Base-by-base conservation (phyloP, 1,139 yeast species). In the Geotrichum reessii region DNA sequence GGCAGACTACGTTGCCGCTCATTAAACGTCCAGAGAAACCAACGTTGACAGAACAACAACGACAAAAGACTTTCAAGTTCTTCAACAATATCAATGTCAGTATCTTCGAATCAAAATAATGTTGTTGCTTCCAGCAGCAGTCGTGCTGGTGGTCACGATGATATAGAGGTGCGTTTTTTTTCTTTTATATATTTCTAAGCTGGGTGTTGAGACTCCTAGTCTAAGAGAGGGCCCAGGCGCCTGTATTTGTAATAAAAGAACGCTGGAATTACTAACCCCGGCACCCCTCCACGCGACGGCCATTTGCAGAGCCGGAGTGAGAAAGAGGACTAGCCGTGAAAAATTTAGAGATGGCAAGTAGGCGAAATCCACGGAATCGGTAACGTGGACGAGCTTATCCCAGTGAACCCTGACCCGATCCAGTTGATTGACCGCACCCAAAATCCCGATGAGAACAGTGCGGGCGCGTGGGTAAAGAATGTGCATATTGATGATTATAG, bases 401-500 rank as follows among this genome's bases (percentile, higher is more conserved):
- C n/a, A n/a, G 51, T 53, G 2, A 47, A 44, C 25, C 60, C 60
- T 3, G 51, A 50, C 24, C 60, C 60, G 1, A 57, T 57, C 37
- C 57, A 54, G 31, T 47, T 57, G 17, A 57, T 57, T 22, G 60
- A 57, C 50, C 47, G 47, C 31, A 53, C 52, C 2, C 46, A 19
- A 14, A 21, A 37, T 25, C 56, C 59, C 1, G 47, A 33, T 21
- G 47, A 48, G 17, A 47, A 58, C 58, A 51, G 63, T 44, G 48
- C 55, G 50, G 50, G 54, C 19, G 59, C 67, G 12, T 77, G 80
- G 80, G 80, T 77, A 0, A 61, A 64, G 2, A 69, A 71, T 37
- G 78, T 76, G 1, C 69, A 69, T 24, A 69, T 78, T 3, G 76
- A 76, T 2, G 75, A 74, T 53, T 75, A 76, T 63, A 72, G 76